Evolutionary conservation across 2,329 filamentous ascomycete genomes (phyloP), one percentile per base, ranked within the genome.

Genomic region (Cordyceps farinosa): DNA sequence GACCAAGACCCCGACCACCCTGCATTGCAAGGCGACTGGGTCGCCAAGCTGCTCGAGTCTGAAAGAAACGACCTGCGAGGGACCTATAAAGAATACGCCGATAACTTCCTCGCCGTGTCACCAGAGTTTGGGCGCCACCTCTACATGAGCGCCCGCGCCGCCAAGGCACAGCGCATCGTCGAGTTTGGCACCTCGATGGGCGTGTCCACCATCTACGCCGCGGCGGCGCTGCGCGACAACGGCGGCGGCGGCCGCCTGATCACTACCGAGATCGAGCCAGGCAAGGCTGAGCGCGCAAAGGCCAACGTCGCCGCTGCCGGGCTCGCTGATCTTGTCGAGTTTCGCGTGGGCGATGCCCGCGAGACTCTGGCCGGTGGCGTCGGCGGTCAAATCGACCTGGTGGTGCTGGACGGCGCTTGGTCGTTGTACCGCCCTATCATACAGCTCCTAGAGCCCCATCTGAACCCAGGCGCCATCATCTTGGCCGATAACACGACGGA

Each of bases 121-220:
- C 51, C 34, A n/a, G 27, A 38, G n/a, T 53, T 53, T 27, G 51
- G 51, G 0, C 51, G 51, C 11, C 51, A 53, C 51, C 34, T 53
- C 34, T 53, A 53, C 51, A 53, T 53, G 51, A 15, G n/a, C 11
- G 51, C 51, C 8, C 51, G 51, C 22, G 51, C 51, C 34, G 22
- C 11, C 51, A 22, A 22, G 10, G 51, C 51, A 5, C n/a, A 32
- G n/a, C 5, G 11, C n/a, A 17, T 53, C 13, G 34, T 53, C 51
- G 51, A 53, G 51, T 53, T 53, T 40, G 51, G 51, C 34, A 38
- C 51, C n/a, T 53, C 51, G 0, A 53, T 53, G 51, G 51, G 51
- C 34, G 51, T 53, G 10, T 53, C 51, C 2, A 38, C 51, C 51
- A 53, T 53, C 15, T 53, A 38, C 34, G 34, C 34, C 6, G 51